Conservation (phyloP, 805 yeast species). For the Candida takata region DNA sequence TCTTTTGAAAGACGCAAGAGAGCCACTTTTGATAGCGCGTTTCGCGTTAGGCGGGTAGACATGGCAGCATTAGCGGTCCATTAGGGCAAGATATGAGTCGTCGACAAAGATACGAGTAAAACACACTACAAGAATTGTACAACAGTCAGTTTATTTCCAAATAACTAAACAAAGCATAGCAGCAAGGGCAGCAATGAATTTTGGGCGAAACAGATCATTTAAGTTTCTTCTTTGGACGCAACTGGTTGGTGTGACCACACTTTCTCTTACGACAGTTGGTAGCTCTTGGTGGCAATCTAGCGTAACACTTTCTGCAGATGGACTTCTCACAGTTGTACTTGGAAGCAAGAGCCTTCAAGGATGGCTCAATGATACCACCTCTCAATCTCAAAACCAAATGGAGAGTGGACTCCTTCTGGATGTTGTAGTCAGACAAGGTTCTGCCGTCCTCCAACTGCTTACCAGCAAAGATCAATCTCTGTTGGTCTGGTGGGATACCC, state of each 20-base stretch:
- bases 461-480: constrained; percentile 99
- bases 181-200: constrained; percentile 8
- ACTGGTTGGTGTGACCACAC: constrained; percentile 99
- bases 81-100: no score
- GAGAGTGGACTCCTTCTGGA: constrained; percentile 98
- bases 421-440: constrained; percentile 98
- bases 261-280: constrained; percentile 99
- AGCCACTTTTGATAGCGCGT: no score
- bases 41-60: no score
- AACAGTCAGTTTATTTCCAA: constrained; percentile 2
- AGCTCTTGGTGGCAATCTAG: constrained; percentile 99
- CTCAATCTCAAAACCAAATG: constrained; percentile 95
- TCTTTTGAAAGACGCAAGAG: no score
- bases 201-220: constrained; percentile 56
- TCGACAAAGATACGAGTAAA: no score
- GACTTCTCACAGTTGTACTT: constrained; percentile 99
- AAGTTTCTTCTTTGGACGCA: constrained; percentile 99
- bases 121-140: no score
- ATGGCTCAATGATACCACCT: constrained; percentile 99
- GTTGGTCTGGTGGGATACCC: constrained; percentile 99
- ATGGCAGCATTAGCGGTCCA: no score
- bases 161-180: constrained; percentile 3
- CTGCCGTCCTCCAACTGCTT: constrained; percentile 99
- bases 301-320: constrained; percentile 99
- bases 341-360: constrained; percentile 97